These are phyloP conservation scores for Stenogyne calaminthoides DNA, from an alignment of 305 asterid genomes.

Conservation along the genomic window DNA sequence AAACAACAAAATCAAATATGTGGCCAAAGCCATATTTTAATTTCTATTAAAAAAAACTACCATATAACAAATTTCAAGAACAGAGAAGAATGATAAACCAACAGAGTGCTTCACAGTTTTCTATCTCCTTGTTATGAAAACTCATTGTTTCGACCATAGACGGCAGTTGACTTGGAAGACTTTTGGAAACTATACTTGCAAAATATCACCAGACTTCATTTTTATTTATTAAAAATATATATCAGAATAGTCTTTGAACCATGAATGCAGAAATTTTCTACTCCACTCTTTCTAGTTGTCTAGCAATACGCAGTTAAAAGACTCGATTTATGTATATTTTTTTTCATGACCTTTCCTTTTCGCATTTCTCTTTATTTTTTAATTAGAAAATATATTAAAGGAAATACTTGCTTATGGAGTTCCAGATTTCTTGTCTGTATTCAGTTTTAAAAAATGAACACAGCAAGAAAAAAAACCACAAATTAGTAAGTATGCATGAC, in stretches of 20 bases:
- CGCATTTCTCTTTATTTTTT: neutral
- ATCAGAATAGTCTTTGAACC: neutral
- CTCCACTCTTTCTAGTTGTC: neutral
- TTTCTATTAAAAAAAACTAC: too few relatives aligned
- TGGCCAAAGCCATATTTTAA: too few relatives aligned
- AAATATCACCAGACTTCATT: neutral
- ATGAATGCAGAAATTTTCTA: neutral
- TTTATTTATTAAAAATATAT: neutral
- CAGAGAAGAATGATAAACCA: too few relatives aligned
- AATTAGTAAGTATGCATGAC: neutral
- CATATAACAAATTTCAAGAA: neutral
- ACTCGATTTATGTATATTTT: neutral
- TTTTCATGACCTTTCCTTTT: neutral
- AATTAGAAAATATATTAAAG: neutral
- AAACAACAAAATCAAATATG: too few relatives aligned
- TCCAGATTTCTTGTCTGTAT: neutral
- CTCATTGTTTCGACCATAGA: constrained; percentile 29
- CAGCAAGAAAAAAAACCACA: neutral
- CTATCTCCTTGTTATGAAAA: neutral
- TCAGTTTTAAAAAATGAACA: neutral
- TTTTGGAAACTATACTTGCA: constrained; percentile 16
- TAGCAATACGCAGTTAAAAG: neutral
- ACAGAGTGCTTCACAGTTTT: neutral
- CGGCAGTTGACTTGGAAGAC: constrained; percentile 39
- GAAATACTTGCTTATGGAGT: neutral